Conservation (phyloP, 2,329 filamentous ascomycete genomes). For the Claviceps cyperi region DNA sequence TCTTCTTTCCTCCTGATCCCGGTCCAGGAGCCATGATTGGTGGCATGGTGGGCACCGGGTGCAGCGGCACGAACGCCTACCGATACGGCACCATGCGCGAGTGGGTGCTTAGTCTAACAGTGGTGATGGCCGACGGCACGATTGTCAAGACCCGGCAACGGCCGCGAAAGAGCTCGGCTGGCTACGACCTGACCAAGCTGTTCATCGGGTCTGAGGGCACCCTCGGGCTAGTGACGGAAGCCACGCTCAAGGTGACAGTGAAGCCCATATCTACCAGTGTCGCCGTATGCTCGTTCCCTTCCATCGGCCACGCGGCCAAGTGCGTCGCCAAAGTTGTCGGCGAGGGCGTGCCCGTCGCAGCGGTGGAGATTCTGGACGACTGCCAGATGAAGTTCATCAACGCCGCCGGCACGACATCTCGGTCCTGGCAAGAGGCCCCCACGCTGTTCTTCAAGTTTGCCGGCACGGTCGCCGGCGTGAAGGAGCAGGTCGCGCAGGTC, state of each 20-base stretch:
- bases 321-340: constrained; percentile 71
- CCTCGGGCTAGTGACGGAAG: constrained; percentile 80
- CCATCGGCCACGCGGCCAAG: constrained; percentile 56
- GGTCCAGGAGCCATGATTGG: constrained; percentile 88
- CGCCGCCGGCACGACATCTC: constrained; percentile 48
- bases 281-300: constrained; percentile 49
- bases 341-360: constrained; percentile 70
- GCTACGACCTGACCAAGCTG: constrained; percentile 79
- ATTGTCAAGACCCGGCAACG: constrained; percentile 80
- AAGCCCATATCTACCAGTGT: constrained; percentile 69
- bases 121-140: constrained; percentile 81
- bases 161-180: constrained; percentile 77
- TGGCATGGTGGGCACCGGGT: constrained; percentile 66
- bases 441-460: constrained; percentile 79
- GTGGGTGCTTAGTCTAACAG: constrained; percentile 77
- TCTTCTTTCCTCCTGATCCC: constrained; percentile 88
- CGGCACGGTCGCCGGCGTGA: constrained; percentile 54
- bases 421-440: constrained; percentile 55
- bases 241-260: constrained; percentile 72
- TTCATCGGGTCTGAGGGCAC: constrained; percentile 90
- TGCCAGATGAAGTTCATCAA: constrained; percentile 69
- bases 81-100: constrained; percentile 91
- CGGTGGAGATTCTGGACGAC: constrained; percentile 87
- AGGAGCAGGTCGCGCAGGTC: constrained; percentile 63
- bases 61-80: constrained; percentile 76